A percentile compares a stretch with the other conserved stretches of the same genome.
These are phyloP conservation scores for Rhizopus microsporus DNA, from an alignment of 371 early-diverging fungal species.

Conservation along the genomic window DNA sequence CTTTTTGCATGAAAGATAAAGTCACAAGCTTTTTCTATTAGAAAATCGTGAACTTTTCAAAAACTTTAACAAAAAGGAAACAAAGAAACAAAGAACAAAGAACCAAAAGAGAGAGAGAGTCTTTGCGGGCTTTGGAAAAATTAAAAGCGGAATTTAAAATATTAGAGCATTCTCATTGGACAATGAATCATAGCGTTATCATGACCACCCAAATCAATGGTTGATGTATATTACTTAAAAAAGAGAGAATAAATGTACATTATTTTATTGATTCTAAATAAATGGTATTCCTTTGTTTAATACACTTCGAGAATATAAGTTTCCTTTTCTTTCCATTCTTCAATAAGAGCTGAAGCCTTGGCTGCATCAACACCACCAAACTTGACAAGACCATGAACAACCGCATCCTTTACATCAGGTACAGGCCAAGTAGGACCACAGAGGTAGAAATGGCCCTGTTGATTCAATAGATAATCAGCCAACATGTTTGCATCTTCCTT, in stretches of 20 bases:
- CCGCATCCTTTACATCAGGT: slow-evolving; percentile 91
- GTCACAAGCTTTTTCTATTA: background rate
- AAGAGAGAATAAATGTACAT: too few relatives aligned
- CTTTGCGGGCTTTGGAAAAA: background rate
- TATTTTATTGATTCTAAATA: too few relatives aligned
- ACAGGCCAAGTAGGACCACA: slow-evolving; percentile 96
- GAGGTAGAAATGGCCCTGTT: slow-evolving; percentile 88
- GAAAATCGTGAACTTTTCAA: too few relatives aligned
- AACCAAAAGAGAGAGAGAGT: background rate
- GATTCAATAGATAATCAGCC: slow-evolving; percentile 69
- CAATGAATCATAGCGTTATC: too few relatives aligned
- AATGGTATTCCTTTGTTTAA: slow-evolving; percentile 35
- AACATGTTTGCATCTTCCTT: slow-evolving; percentile 79
- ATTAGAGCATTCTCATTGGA: too few relatives aligned
- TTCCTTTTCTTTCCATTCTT: slow-evolving; percentile 91
- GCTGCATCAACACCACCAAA: slow-evolving; percentile 60
- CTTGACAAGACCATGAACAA: slow-evolving; percentile 73
- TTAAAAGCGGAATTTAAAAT: background rate
- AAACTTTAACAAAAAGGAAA: too few relatives aligned
- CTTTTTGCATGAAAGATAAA: slow-evolving; percentile 7
- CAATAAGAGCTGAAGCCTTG: slow-evolving; percentile 73
- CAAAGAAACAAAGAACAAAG: too few relatives aligned
- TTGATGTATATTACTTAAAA: too few relatives aligned
- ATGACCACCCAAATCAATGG: too few relatives aligned
- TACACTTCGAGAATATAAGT: slow-evolving; percentile 92